These are phyloP conservation scores for Elsinoe perseae DNA, from an alignment of 2,329 filamentous ascomycete species.

Conservation along the genomic window DNA sequence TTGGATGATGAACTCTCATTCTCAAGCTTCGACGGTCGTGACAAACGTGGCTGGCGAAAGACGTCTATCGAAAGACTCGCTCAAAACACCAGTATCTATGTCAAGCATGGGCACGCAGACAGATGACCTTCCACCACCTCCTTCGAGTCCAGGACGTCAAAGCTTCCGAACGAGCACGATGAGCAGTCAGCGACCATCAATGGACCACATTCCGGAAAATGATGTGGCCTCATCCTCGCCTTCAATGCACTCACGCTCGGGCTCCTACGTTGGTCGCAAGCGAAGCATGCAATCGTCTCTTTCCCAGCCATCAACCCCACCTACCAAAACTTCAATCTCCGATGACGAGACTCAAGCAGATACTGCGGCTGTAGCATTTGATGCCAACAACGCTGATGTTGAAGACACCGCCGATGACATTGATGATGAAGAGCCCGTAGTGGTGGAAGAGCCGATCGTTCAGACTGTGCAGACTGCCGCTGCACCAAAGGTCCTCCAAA, in stretches of 20 bases:
- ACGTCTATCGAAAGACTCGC: constrained; percentile 3
- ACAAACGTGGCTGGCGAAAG: constrained; percentile 7
- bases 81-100: constrained; percentile 41
- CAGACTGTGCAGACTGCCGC: constrained; percentile 57
- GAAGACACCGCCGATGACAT: constrained; percentile 45
- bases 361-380: constrained; percentile 31
- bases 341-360: constrained; percentile 25
- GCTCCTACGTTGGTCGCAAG: constrained; percentile 1
- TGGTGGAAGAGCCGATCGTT: constrained; percentile 56
- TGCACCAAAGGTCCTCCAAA: constrained; percentile 40
- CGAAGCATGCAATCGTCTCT: not conserved
- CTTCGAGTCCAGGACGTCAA: constrained; percentile 17
- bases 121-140: constrained; percentile 24
- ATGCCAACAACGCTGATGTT: constrained; percentile 38
- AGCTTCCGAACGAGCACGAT: constrained; percentile 17
- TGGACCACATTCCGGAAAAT: constrained; percentile 33
- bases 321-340: constrained; percentile 16
- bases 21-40: constrained; percentile 44
- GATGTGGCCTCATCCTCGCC: constrained; percentile 2
- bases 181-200: constrained; percentile 16
- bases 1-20: constrained; percentile 52
- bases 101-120: constrained; percentile 59
- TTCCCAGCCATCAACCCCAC: constrained; percentile 9
- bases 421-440: constrained; percentile 39
- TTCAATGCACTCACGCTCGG: constrained; percentile 3